A percentile compares a stretch with the other conserved stretches of the same genome.
phyloP scores from a whole-genome alignment of 2,329 filamentous ascomycete species.

The Celoporthe dispersa region DNA sequence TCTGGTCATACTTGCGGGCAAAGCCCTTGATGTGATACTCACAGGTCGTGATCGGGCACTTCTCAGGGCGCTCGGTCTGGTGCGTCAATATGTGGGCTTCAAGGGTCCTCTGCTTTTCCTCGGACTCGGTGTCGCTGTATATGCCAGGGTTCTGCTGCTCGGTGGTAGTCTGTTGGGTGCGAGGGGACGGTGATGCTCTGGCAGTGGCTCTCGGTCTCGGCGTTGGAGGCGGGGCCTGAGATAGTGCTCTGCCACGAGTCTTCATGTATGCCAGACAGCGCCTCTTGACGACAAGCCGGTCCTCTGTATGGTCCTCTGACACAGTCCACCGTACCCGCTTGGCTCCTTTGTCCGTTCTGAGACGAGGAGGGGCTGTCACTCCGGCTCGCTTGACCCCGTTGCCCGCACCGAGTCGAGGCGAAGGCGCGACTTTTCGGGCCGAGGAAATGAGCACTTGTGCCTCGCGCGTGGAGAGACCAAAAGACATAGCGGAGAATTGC shows the following conservation, averaged over 20 bases:
- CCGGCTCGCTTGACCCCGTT: no score
- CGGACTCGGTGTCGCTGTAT: background rate
- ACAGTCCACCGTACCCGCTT: no score
- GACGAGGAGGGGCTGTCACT: no score
- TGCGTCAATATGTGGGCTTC: background rate
- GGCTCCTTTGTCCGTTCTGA: no score
- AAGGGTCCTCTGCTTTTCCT: background rate
- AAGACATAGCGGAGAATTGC: no score
- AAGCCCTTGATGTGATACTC: constrained; percentile 94
- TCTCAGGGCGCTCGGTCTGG: background rate
- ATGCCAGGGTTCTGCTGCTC: background rate
- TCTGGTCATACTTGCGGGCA: constrained; percentile 95
- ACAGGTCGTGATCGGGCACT: constrained; percentile 90
- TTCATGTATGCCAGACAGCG: no score
- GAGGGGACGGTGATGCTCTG: background rate
- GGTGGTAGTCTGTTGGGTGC: background rate
- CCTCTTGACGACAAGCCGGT: no score
- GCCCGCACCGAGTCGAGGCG: no score
- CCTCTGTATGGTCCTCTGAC: no score
- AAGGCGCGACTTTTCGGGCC: no score
- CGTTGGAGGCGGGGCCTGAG: background rate
- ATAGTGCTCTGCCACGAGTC: background rate
- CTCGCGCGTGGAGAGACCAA: no score
- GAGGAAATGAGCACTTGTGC: no score
- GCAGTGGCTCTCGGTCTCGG: background rate